Evolutionary conservation across 106 monocot species (phyloP), one percentile per base, ranked within the genome.

Genomic region (Dioscorea zingiberensis): DNA sequence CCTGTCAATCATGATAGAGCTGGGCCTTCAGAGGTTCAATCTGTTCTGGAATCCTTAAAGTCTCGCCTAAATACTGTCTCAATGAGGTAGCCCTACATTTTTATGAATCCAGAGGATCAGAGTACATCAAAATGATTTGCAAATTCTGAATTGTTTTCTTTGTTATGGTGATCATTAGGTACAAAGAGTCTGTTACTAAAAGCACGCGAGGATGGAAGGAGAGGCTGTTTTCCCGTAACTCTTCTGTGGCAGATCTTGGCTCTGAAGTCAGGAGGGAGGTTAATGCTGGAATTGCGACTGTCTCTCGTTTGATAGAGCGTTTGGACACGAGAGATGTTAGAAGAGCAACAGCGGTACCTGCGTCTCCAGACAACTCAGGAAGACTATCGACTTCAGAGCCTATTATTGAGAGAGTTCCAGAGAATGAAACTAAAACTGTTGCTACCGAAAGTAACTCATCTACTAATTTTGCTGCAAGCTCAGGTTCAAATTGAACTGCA

Each of bases 131-230:
- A 38, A 10, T 38, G 10, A 38, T 38, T 38, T 38, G 38, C 6
- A 38, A 38, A 1, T 51, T 51, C 19, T 51, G 19, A 51, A 16
- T 13, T 19, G 19, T 13, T 51, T 51, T 15, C 51, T 13, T 51
- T 51, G 51, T 51, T 51, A 51, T 51, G 51, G 15, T 51, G 8
- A 51, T 51, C 18, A 51, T 68, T 44, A 87, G 88, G 45, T 84
- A 84, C 57, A 88, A 81, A 66, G 88, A 88, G 55, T 84, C 84
- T 28, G 75, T 88, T 30, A 78, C 88, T 17, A 88, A 88, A 62
- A 84, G 81, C 62, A 84, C 88, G 13, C 32, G 78, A 49, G 88
- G 88, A n/a, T 88, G 88, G 88, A 88, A 80, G 70, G 88, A 84
- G 69, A 84, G 81, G 69, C 63, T 88, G 6, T 88, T 88, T 55